These are phyloP conservation scores for Puccinia polysora DNA, from an alignment of 1,284 basidiomycete genomes.

Conservation along the genomic window DNA sequence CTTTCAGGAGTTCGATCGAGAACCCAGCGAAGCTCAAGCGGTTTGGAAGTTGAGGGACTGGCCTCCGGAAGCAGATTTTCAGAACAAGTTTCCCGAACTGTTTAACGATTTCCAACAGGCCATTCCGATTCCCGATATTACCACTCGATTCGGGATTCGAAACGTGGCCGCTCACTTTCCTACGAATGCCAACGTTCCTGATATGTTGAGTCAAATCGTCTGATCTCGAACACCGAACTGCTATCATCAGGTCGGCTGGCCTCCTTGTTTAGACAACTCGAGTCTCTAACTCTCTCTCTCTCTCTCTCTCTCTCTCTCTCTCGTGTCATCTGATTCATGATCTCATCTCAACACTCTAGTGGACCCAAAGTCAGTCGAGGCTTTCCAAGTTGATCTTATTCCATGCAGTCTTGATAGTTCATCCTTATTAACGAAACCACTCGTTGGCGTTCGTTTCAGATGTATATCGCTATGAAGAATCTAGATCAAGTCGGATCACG, in stretches of 20 bases:
- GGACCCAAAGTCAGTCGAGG: conserved; percentile 11
- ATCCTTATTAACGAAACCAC: not conserved
- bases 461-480: conserved; percentile 51
- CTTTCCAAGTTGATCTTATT: no score
- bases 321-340: not conserved
- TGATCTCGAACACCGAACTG: no score
- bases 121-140: conserved; percentile 49
- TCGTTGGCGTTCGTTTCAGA: conserved; percentile 44
- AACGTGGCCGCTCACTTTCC: conserved; percentile 50
- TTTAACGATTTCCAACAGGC: conserved; percentile 50
- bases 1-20: conserved; percentile 40
- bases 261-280: no score
- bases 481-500: conserved; percentile 45
- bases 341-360: not conserved
- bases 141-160: conserved; percentile 48
- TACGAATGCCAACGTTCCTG: conserved; percentile 48
- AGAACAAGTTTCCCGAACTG: conserved; percentile 48
- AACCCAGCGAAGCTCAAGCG: conserved; percentile 46
- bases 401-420: no score
- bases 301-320: not conserved
- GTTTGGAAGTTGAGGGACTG: conserved; percentile 47
- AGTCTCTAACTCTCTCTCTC: no score
- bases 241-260: no score
- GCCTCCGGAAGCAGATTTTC: conserved; percentile 50
- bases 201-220: conserved; percentile 48